These are phyloP conservation scores for Oidiodendron maius DNA, from an alignment of 495 filamentous ascomycete genomes.

Conservation along the genomic window DNA sequence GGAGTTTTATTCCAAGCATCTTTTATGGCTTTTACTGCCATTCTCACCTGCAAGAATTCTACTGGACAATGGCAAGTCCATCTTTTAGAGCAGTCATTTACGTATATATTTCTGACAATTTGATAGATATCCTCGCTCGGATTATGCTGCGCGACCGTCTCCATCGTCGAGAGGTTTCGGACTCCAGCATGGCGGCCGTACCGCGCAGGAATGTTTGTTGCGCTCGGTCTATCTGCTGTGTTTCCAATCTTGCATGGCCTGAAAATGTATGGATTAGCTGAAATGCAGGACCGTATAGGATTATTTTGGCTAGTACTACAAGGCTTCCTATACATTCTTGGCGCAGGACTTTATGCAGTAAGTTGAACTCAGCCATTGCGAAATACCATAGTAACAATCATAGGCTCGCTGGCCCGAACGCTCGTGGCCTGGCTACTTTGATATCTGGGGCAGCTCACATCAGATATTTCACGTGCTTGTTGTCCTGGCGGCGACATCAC, in stretches of 20 bases:
- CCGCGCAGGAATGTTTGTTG: constrained; percentile 86
- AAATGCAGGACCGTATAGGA: constrained; percentile 66
- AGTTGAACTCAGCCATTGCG: constrained; percentile 23
- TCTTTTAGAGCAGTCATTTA: background rate
- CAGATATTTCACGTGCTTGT: constrained; percentile 77
- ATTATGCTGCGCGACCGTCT: constrained; percentile 65
- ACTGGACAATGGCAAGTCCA: constrained; percentile 68
- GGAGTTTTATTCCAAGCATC: constrained; percentile 78
- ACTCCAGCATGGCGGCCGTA: constrained; percentile 78
- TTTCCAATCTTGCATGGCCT: constrained; percentile 72
- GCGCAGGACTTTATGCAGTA: constrained; percentile 77
- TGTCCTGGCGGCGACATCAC: constrained; percentile 56
- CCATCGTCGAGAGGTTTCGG: constrained; percentile 72
- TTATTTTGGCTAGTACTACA: constrained; percentile 76
- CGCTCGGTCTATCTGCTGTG: constrained; percentile 77
- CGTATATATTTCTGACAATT: background rate
- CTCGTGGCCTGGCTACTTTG: constrained; percentile 55
- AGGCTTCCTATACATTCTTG: constrained; percentile 78
- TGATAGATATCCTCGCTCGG: constrained; percentile 72
- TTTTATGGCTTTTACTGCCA: constrained; percentile 82
- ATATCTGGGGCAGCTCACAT: constrained; percentile 73
- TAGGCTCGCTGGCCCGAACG: constrained; percentile 56
- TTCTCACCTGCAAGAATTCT: constrained; percentile 53
- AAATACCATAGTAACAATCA: constrained; percentile 3
- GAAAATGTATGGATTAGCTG: constrained; percentile 47